These are phyloP conservation scores for Diaporthe sp. DNA, from an alignment of 2,329 filamentous ascomycete species.

Conservation along the genomic window DNA sequence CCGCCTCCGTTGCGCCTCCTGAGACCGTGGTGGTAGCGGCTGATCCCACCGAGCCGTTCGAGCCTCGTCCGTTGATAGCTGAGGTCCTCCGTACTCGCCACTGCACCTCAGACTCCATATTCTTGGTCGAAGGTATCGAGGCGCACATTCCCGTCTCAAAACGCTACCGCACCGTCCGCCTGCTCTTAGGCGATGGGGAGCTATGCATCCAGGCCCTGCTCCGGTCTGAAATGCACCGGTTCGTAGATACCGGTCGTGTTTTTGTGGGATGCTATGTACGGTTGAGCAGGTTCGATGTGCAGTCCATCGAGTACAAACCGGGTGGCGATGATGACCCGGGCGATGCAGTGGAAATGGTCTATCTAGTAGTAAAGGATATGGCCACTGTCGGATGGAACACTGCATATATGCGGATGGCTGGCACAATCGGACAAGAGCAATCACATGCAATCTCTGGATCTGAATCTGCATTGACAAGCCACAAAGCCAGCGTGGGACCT, in stretches of 20 bases:
- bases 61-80: slow-evolving; percentile 56
- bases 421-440: not conserved
- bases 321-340: slow-evolving; percentile 19
- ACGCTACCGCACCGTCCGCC: slow-evolving; percentile 58
- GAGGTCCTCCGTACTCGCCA: slow-evolving; percentile 63
- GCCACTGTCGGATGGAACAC: slow-evolving; percentile 63
- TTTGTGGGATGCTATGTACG: slow-evolving; percentile 62
- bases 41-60: slow-evolving; percentile 43
- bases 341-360: slow-evolving; percentile 52
- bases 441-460: not conserved
- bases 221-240: slow-evolving; percentile 58
- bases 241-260: slow-evolving; percentile 60
- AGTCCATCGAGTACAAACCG: slow-evolving; percentile 41
- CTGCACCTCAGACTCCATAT: slow-evolving; percentile 61
- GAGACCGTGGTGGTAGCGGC: slow-evolving; percentile 41
- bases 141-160: slow-evolving; percentile 28
- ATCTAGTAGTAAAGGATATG: slow-evolving; percentile 60
- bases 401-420: slow-evolving; percentile 49
- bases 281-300: slow-evolving; percentile 56
- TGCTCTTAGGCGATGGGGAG: slow-evolving; percentile 66
- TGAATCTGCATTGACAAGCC: not conserved
- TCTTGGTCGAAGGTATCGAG: slow-evolving; percentile 56
- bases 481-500: not conserved
- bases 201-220: slow-evolving; percentile 68
- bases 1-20: slow-evolving; percentile 8